Evolutionary conservation across 768 basidiomycete genomes (phyloP).

Genomic region (Pulveroboletus sp.): DNA sequence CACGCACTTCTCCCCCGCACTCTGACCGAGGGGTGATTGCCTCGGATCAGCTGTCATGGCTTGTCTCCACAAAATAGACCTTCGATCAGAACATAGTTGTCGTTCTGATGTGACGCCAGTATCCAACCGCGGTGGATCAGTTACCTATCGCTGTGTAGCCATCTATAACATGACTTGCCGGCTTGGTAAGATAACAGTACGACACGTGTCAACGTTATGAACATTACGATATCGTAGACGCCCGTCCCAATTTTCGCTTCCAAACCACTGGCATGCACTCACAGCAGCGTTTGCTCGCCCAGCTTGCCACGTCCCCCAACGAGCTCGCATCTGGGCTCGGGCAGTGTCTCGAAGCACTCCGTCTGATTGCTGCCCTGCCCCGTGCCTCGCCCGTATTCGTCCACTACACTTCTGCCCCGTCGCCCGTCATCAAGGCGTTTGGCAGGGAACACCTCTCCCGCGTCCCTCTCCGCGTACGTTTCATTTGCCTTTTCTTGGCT

Average conservation of each 20-base stretch:
- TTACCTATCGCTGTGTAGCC: no score
- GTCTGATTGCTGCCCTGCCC: slow-evolving; percentile 29
- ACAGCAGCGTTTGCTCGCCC: slow-evolving; percentile 29
- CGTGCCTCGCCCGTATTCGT: slow-evolving; percentile 28
- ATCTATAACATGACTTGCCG: neutral
- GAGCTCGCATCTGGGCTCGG: slow-evolving; percentile 32
- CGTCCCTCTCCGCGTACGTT: slow-evolving; percentile 30
- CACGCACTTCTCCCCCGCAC: no score
- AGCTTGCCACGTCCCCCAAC: slow-evolving; percentile 31
- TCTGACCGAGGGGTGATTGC: no score
- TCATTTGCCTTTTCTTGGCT: no score
- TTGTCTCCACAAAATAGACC: no score
- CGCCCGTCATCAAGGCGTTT: slow-evolving; percentile 25
- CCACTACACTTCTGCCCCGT: slow-evolving; percentile 16
- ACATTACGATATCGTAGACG: neutral
- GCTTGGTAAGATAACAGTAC: neutral
- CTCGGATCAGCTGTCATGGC: no score
- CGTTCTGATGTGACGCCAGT: no score
- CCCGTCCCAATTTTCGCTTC: neutral
- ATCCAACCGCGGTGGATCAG: no score
- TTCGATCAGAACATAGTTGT: no score
- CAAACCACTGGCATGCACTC: slow-evolving; percentile 19
- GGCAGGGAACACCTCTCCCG: slow-evolving; percentile 31
- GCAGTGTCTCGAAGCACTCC: slow-evolving; percentile 32
- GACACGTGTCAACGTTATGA: neutral